Base-by-base conservation (phyloP, 2,329 filamentous ascomycete species). In the Calonectria pseudoreteaudii region DNA sequence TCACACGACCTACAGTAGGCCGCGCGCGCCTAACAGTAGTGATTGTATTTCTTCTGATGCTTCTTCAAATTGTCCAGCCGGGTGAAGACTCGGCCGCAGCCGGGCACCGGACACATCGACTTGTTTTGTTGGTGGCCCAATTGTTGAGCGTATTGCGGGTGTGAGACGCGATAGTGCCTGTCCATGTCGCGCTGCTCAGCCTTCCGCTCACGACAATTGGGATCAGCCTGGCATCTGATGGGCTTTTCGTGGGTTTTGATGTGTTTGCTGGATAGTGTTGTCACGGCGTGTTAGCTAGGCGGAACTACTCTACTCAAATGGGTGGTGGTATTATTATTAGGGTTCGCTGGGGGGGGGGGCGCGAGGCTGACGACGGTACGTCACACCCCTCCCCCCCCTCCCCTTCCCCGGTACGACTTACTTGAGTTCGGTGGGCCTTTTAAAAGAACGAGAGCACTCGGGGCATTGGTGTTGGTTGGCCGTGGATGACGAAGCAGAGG, bases 141-240 rank as follows among this genome's bases (percentile, higher is more conserved):
- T 14, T 20, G 31, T 6, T 23, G 49, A 8, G 80, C 80, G 34
- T 68, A 78, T 2, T 16, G 23, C 31, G 28, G 69, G 20, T 81
- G 80, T n/a, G 50, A 34, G 14, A 4, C 66, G n/a, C 28, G 31
- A 50, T 81, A 81, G 60, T 81, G 80, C 18, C 80, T 74, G 28
- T 79, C 47, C 78, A 81, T 77, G 71, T 81, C 80, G 4, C 80
- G 74, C 38, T 76, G 65, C 28, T 81, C 77, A 38, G 80, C 79
- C 20, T 62, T 73, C 31, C 23, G 56, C 23, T 47, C 30, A 0
- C 23, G 31, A 36, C 80, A 81, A 23, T 23, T 34, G 4, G 31
- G 28, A 10, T 76, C 66, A n/a, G 77, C 79, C 58, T 78, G 16
- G 50, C 80, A 81, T 34, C 65, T 71, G 10, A 79, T 41, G 2